Evolutionary conservation across 768 basidiomycete genomes (phyloP).

Genomic region (Mycena galopus): DNA sequence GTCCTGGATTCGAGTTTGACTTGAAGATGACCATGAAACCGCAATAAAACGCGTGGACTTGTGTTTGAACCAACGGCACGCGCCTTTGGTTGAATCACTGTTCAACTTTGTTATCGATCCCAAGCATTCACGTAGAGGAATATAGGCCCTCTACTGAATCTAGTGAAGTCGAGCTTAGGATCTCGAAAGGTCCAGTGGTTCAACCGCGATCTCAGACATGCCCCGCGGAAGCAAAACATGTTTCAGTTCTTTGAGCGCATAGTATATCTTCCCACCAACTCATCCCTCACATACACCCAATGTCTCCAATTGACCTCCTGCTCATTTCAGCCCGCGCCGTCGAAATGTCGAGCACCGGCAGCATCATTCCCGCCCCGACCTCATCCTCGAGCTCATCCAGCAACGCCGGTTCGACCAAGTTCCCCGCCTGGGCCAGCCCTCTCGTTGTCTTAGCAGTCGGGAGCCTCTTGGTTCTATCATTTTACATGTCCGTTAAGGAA

Average conservation of each 20-base stretch:
- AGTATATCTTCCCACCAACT: too few species aligned
- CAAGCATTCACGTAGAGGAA: too few species aligned
- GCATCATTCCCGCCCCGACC: neutral
- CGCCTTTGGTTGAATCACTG: neutral
- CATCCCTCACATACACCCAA: too few species aligned
- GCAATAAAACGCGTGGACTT: too few species aligned
- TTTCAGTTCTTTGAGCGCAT: neutral
- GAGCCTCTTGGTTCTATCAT: neutral
- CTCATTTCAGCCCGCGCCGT: neutral
- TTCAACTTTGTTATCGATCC: too few species aligned
- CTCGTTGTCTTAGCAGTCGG: neutral
- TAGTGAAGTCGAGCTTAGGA: neutral
- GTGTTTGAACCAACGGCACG: neutral
- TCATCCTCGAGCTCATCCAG: neutral
- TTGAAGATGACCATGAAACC: too few species aligned
- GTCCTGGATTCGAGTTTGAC: too few species aligned
- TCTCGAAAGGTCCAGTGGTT: neutral
- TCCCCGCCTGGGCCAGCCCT: neutral
- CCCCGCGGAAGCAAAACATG: neutral
- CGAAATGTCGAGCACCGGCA: too few species aligned
- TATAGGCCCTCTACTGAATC: neutral
- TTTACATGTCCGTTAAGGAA: neutral
- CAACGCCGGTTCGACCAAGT: neutral
- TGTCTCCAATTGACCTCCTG: neutral
- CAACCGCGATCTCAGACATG: neutral